Evolutionary conservation across 1,284 basidiomycete species (phyloP).

Genomic region (Thecaphora thlaspeos): DNA sequence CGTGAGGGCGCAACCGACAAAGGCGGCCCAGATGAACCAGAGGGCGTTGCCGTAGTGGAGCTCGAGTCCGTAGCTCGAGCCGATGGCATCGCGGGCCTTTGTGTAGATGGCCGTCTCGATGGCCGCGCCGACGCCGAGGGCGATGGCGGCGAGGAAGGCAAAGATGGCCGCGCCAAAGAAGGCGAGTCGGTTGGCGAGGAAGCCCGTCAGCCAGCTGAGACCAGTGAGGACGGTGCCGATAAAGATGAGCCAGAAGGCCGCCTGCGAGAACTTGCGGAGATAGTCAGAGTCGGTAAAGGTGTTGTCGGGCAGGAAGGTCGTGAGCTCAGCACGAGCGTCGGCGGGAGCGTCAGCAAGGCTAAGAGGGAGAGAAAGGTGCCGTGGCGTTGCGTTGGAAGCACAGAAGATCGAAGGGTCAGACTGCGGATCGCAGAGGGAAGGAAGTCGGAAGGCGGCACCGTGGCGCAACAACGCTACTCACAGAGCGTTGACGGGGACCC

Average conservation of each 20-base stretch:
- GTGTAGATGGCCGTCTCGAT: constrained; percentile 49
- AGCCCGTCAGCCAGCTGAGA: constrained; percentile 45
- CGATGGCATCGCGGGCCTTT: constrained; percentile 28
- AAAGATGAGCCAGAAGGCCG: constrained; percentile 51
- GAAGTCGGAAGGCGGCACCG: too few species aligned
- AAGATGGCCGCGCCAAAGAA: constrained; percentile 45
- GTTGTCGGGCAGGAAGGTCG: constrained; percentile 16
- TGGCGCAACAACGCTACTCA: too few species aligned
- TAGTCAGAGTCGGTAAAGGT: constrained; percentile 38
- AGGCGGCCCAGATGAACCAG: constrained; percentile 53
- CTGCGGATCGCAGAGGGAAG: too few species aligned
- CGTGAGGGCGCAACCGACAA: constrained; percentile 34
- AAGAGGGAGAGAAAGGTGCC: background rate
- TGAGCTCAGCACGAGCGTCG: constrained; percentile 6
- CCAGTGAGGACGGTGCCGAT: constrained; percentile 50
- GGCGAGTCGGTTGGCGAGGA: constrained; percentile 46
- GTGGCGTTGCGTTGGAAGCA: too few species aligned
- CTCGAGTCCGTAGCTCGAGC: constrained; percentile 17
- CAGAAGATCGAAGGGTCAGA: background rate
- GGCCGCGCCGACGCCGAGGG: constrained; percentile 43
- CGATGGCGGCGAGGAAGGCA: constrained; percentile 39
- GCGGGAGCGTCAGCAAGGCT: constrained; percentile 19
- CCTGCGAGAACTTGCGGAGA: constrained; percentile 37
- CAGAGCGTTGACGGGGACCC: constrained; percentile 31
- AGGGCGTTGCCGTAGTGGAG: constrained; percentile 50